Evolutionary conservation across 257 asterid species (phyloP).

Genomic region (Jacaranda copaia): DNA sequence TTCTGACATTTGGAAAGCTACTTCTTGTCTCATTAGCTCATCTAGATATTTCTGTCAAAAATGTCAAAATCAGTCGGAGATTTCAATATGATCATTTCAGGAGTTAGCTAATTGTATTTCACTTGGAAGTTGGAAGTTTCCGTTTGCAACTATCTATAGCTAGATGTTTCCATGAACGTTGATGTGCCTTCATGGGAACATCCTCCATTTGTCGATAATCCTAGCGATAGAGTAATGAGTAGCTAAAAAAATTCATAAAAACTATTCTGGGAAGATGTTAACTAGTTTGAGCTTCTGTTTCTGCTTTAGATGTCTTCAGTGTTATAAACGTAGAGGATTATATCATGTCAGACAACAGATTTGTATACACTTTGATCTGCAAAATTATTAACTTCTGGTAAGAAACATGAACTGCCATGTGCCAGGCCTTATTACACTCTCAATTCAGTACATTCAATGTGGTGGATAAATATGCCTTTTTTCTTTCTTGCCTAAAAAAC

Average conservation of each 20-base stretch:
- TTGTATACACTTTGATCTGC: not conserved
- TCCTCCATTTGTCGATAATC: too few relatives aligned
- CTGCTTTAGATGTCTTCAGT: not conserved
- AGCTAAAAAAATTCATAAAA: too few relatives aligned
- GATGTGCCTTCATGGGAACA: too few relatives aligned
- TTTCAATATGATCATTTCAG: constrained; percentile 6
- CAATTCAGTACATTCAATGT: not conserved
- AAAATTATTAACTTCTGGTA: not conserved
- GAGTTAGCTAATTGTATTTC: constrained; percentile 1
- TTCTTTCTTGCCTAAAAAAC: not conserved
- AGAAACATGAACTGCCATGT: too few relatives aligned
- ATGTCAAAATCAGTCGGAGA: constrained; percentile 2
- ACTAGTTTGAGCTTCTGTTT: not conserved
- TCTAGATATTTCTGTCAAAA: not conserved
- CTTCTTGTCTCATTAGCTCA: constrained; percentile 14
- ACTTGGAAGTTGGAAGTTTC: not conserved
- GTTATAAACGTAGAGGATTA: too few relatives aligned
- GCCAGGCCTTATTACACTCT: not conserved
- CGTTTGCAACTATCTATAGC: not conserved
- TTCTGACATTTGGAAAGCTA: not conserved
- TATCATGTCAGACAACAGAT: not conserved
- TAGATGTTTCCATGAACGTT: not conserved
- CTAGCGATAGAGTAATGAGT: too few relatives aligned
- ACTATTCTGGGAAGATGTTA: not conserved
- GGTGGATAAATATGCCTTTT: not conserved